Evolutionary conservation across 169 alveolate genomes (phyloP), one percentile per base, ranked within the genome.

Genomic region (Plasmodium vivax): DNA sequence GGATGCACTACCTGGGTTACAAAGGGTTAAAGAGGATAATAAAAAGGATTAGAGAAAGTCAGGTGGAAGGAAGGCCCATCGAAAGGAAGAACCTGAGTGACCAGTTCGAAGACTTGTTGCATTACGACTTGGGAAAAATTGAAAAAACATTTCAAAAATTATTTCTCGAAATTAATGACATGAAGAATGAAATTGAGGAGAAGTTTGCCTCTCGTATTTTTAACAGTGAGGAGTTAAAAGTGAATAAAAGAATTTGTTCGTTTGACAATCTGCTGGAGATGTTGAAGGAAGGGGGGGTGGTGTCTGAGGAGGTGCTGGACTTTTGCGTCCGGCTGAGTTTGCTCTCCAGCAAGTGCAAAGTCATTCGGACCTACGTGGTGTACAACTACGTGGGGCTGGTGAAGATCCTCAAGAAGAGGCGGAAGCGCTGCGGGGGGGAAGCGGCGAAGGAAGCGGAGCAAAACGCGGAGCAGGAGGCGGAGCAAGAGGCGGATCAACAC

Each of bases 241-340:
- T 73, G n/a, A 27, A 43, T 9, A 74, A 85, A 85, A 74, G 47
- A 32, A 43, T 43, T 32, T 32, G 79, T 1, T 77, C 87, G 23
- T 87, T 87, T 77, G 94, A 87, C 58, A 32, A 16, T 32, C 68
- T 87, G 56, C 71, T 87, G 68, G 71, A 87, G 54, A 56, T 87
- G 43, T 54, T 87, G n/a, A 87, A 87, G 81, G 87, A 75, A 14
- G 68, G 68, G 54, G 72, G 85, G 16, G 71, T 77, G 45, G 77
- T 88, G 54, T 88, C 83, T 12, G 27, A 62, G 82, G 94, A 88
- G 41, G 38, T 88, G 36, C 82, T 88, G 58, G 81, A 88, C n/a
- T 88, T 88, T 43, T 88, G 94, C 72, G 36, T 88, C 34, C 90
- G 82, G 32, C 38, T 58, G 45, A 88, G 87, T 88, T 19, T 88